These are phyloP conservation scores for Ascochyta koolunga DNA, from an alignment of 2,329 filamentous ascomycete genomes.

Conservation along the genomic window DNA sequence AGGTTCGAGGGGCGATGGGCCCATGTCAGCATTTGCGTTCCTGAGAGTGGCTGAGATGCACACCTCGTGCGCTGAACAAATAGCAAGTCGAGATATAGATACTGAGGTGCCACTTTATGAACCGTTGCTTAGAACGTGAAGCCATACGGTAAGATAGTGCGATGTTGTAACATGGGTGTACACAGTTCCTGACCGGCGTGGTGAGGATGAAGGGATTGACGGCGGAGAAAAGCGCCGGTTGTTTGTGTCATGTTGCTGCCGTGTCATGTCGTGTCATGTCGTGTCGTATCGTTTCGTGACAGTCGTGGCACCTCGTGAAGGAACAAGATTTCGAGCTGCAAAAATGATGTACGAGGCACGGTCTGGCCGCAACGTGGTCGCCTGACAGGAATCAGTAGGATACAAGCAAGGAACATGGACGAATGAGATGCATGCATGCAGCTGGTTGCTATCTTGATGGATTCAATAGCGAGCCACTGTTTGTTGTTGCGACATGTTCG, in stretches of 20 bases:
- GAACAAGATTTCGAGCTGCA: background rate
- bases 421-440: background rate
- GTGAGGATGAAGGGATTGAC: too few relatives aligned
- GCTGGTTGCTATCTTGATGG: too few relatives aligned
- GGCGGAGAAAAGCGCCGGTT: slow-evolving; percentile 1
- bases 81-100: background rate
- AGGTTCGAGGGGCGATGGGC: background rate
- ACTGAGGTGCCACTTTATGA: too few relatives aligned
- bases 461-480: too few relatives aligned
- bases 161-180: too few relatives aligned
- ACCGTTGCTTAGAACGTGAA: too few relatives aligned
- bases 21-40: background rate
- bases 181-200: too few relatives aligned
- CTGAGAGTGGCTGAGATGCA: background rate
- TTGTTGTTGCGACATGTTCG: too few relatives aligned
- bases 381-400: background rate
- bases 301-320: slow-evolving; percentile 4
- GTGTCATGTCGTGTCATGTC: background rate
- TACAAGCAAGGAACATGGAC: background rate
- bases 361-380: background rate
- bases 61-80: background rate
- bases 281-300: background rate
- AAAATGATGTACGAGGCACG: background rate
- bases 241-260: background rate
- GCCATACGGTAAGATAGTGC: too few relatives aligned